Percentiles rank a stretch among this genome's conserved stretches.
Evolutionary conservation across 2,329 filamentous ascomycete genomes (phyloP).

Genomic region (Stachybotrys chartarum): DNA sequence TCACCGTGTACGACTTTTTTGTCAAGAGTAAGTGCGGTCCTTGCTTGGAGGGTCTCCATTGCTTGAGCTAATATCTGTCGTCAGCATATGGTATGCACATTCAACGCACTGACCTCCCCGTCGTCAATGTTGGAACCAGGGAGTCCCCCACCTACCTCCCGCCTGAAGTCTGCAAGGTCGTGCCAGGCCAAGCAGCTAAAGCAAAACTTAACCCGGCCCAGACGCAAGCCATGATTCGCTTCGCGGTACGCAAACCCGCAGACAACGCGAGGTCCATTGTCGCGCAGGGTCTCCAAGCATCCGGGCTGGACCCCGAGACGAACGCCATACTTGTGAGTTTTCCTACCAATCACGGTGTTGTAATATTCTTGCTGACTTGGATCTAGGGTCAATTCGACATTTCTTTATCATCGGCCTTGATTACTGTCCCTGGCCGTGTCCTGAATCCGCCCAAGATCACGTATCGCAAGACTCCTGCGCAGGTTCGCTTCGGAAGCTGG

Average conservation of each 20-base stretch:
- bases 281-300: conserved; percentile 35
- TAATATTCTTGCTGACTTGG: not conserved
- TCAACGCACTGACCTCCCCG: conserved; percentile 31
- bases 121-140: conserved; percentile 52
- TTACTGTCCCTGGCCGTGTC: conserved; percentile 58
- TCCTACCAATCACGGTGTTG: conserved; percentile 1
- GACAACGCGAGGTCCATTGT: conserved; percentile 51
- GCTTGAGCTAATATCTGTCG: not conserved
- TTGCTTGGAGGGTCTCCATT: too few relatives aligned
- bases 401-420: conserved; percentile 36
- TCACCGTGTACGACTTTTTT: too few relatives aligned
- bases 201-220: conserved; percentile 43
- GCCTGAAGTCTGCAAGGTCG: conserved; percentile 46
- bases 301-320: conserved; percentile 34
- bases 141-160: conserved; percentile 51
- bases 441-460: conserved; percentile 43
- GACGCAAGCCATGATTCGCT: conserved; percentile 51
- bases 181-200: conserved; percentile 47
- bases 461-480: conserved; percentile 32
- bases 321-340: conserved; percentile 29
- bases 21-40: not conserved
- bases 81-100: conserved; percentile 28
- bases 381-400: conserved; percentile 45
- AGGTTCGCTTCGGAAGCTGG: conserved; percentile 41
- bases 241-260: conserved; percentile 49